Evolutionary conservation across 2,329 filamentous ascomycete genomes (phyloP), one percentile per base, ranked within the genome.

Genomic region (Fusarium fujikuroi): DNA sequence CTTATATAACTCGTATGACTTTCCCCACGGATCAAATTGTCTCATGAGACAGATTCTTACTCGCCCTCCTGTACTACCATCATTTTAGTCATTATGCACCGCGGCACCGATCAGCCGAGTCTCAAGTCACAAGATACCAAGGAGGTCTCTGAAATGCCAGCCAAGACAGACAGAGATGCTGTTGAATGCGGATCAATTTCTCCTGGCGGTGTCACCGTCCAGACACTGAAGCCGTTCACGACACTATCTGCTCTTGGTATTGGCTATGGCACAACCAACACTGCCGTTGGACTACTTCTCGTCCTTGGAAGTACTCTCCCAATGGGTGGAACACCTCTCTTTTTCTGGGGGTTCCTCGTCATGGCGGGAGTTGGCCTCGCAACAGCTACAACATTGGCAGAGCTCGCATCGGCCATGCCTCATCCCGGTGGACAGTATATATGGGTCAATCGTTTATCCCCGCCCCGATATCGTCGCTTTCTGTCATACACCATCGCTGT

Each of bases 191-290:
- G 62, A 6, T 63, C 62, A 5, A 23, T 64, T 44, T 21, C 37
- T 1, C 59, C 30, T 34, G 59, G 59, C 1, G 44, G 30, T 5
- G 44, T 65, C 6, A 63, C 47, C 0, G 21, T 64, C 3, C 62
- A 65, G 10, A 44, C 46, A 7, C n/a, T 53, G 5, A 64, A 64
- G 15, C 62, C 62, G 7, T 64, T 64, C 39, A 64, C 62, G 0
- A 64, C 62, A 6, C 12, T 56, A 28, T 66, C 63, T 16, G 49
- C 60, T 9, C 47, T 66, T 3, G 60, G 60, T 8, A 66, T 64
- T 19, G 60, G 63, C 23, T 65, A 64, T n/a, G 63, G 60, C 7
- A 64, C 60, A 4, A 63, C 63, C 9, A 65, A 65, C 19, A 56
- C 60, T 5, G 63, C 63, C 19, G 63, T 65, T 1, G 63, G 60